phyloP scores from a whole-genome alignment of 2,329 filamentous ascomycete genomes.

The Botrytis hyacinthi region DNA sequence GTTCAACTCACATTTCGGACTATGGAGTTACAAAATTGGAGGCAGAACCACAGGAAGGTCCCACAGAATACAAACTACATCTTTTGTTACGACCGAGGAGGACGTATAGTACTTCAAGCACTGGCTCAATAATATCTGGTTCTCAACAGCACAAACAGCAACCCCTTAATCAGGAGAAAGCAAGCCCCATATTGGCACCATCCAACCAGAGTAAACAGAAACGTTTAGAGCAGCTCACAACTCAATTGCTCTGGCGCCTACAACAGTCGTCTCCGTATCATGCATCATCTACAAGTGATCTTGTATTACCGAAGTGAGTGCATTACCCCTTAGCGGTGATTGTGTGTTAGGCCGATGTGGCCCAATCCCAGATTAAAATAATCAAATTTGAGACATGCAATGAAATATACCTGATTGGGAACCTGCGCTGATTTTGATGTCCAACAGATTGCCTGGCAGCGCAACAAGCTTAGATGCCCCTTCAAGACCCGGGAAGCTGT shows the following conservation, averaged over 20 bases:
- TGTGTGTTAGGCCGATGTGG: neutral
- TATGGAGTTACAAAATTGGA: slow-evolving; percentile 73
- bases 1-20: slow-evolving; percentile 51
- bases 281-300: slow-evolving; percentile 70
- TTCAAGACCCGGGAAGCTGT: slow-evolving; percentile 53
- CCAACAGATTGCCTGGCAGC: slow-evolving; percentile 58
- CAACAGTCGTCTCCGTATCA: slow-evolving; percentile 95
- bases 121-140: slow-evolving; percentile 49
- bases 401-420: neutral
- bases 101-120: slow-evolving; percentile 70
- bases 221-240: slow-evolving; percentile 86
- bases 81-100: slow-evolving; percentile 77
- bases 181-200: slow-evolving; percentile 29
- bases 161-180: slow-evolving; percentile 23
- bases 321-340: neutral
- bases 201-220: slow-evolving; percentile 71
- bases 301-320: slow-evolving; percentile 63
- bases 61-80: slow-evolving; percentile 96
- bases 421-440: neutral
- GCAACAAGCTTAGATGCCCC: slow-evolving; percentile 47
- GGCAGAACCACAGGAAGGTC: slow-evolving; percentile 89
- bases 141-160: slow-evolving; percentile 34
- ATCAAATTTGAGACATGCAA: neutral
- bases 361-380: neutral
- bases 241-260: slow-evolving; percentile 88